Evolutionary conservation across 108 stramenopile genomes (phyloP).

Genomic region (Skeletonema grethae): DNA sequence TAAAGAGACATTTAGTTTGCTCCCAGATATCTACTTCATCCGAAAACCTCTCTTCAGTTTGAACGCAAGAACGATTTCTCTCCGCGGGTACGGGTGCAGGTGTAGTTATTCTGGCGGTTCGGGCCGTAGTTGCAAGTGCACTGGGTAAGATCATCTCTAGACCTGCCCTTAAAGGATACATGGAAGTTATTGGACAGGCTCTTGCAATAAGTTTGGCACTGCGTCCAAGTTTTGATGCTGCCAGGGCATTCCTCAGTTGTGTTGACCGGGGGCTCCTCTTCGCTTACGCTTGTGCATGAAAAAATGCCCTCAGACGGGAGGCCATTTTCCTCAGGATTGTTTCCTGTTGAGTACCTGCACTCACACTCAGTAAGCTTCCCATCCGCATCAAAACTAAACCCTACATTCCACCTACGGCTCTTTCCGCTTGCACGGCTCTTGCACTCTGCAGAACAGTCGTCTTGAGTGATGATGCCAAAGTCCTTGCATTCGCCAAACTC

Average conservation of each 20-base stretch:
- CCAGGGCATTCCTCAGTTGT: background rate
- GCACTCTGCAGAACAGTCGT: background rate
- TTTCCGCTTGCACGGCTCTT: background rate
- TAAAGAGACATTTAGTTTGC: too few species aligned
- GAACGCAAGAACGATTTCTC: background rate
- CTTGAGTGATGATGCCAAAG: background rate
- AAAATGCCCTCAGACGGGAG: background rate
- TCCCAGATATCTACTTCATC: too few species aligned
- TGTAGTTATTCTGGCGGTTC: background rate
- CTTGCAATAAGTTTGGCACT: background rate
- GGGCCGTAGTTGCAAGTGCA: background rate
- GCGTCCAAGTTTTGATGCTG: background rate
- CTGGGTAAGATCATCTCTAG: background rate
- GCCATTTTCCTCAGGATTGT: too few species aligned
- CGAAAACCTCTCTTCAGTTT: background rate
- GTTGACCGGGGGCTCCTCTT: background rate
- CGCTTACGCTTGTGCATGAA: background rate
- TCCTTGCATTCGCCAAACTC: background rate
- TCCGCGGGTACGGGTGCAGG: background rate
- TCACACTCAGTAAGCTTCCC: background rate
- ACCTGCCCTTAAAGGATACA: background rate
- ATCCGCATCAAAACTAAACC: background rate
- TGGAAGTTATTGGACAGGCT: background rate
- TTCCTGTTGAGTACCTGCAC: background rate
- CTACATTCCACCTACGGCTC: too few species aligned